Base-by-base conservation (phyloP, 306 rosid species). In the Lathyrus tuberosus region DNA sequence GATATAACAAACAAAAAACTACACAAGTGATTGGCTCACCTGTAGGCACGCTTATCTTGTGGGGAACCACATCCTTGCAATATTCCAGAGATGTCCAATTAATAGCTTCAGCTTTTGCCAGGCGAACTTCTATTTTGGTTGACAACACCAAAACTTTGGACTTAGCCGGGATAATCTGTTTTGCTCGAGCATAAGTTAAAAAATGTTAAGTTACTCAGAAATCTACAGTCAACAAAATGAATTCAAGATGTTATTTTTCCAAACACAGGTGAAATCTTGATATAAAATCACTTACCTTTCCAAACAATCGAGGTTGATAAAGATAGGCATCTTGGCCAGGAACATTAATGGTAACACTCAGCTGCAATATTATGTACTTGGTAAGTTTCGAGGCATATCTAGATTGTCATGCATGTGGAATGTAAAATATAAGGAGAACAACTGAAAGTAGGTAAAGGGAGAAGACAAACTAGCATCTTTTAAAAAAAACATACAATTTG, bases 101-200 rank as follows among this genome's bases (percentile, higher is more conserved):
- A 68, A 86, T 49, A 51, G 65, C 67, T 67, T 91, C 99, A 69
- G 89, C 91, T 81, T 95, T 95, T 40, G 92, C 92, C 49, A 95
- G 89, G 70, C 75, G 90, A 37, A 95, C 83, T 82, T 91, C 99
- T 82, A 95, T 47, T 86, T 95, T 95, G 30, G 99, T 95, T 30
- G 91, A 71, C 70, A 89, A 69, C 67, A 91, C 86, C 38, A 54
- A 78, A 68, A 65, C 77, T 81, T 84, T 84, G 84, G 95, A 86
- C 82, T 84, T 86, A 40, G 69, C 84, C 43, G 95, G 91, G 60
- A 82, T 74, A 68, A 95, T 87, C 99, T 95, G 97, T 84, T 80
- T 71, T 61, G 44, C n/a, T n/a, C n/a, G n/a, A n/a, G n/a, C n/a
- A n/a, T n/a, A n/a, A n/a, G n/a, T n/a, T n/a, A n/a, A n/a, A n/a